Evolutionary conservation across 2,329 filamentous ascomycete genomes (phyloP), one percentile per base, ranked within the genome.

Genomic region (Penicillium griseofulvum): DNA sequence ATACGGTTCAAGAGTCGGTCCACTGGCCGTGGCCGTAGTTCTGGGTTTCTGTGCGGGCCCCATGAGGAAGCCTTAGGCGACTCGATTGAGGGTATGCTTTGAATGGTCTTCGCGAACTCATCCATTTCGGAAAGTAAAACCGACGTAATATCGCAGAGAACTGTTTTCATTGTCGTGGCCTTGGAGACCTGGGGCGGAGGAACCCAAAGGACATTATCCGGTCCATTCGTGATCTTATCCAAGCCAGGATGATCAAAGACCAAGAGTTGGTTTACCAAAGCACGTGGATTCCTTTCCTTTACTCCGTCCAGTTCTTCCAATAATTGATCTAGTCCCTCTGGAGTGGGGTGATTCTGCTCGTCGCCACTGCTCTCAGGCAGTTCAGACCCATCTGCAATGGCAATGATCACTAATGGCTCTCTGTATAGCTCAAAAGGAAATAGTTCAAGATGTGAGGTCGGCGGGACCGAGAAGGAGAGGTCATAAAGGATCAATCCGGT

Each of bases 391-490:
- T 97, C 93, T 16, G 90, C 89, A 55, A 97, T 80, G 3, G 90
- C 93, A 59, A 99, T 83, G 26, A 97, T 81, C 49, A 89, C 84
- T 51, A 97, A 80, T 9, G 91, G 88, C 71, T 96, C 90, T 65
- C 92, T 84, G 72, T 90, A 96, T 41, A 93, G 80, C 71, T 99
- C 94, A 78, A 97, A 97, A 1, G 94, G 92, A 36, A 88, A 88
- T 38, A 96, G 77, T 19, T 90, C 83, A 41, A 90, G 79, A 69
- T 96, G 90, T 31, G 90, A 90, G 31, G 86, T 82, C n/a, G 89
- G 86, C 24, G 91, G 88, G 52, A 88, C 80, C 67, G 91, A 87
- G 57, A 89, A 91, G 55, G 89, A 87, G 59, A 97, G 83, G 71
- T 96, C 89, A 80, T 94, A 97, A 66, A 97, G 82, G 58, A 97